Evolutionary conservation across 306 rosid species (phyloP).

Genomic region (Inga leiocalycina): DNA sequence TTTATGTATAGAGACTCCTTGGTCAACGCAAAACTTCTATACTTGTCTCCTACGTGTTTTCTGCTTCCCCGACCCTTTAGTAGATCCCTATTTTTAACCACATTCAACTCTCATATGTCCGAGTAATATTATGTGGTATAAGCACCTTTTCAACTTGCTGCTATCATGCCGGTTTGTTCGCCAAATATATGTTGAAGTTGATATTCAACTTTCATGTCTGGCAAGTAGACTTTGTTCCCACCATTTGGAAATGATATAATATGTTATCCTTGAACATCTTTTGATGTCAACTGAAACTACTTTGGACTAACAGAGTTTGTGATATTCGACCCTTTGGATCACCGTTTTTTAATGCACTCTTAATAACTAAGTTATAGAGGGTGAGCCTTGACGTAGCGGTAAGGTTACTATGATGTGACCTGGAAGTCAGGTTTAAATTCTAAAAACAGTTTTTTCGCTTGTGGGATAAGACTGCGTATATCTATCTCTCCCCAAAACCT

Average conservation of each 20-base stretch:
- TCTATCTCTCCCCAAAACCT: no score
- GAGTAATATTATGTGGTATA: conserved; percentile 6
- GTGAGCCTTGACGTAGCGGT: no score
- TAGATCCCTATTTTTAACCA: conserved; percentile 3
- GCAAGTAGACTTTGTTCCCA: conserved; percentile 11
- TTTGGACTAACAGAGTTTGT: neutral
- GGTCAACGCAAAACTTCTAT: neutral
- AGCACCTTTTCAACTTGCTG: conserved; percentile 15
- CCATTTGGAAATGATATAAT: neutral
- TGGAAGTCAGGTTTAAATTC: no score
- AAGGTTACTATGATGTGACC: no score
- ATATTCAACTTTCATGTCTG: conserved; percentile 5
- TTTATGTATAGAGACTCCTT: neutral
- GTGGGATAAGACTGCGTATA: no score
- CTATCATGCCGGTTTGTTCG: neutral
- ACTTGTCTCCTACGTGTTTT: neutral
- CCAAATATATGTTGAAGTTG: neutral
- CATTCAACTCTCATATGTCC: neutral
- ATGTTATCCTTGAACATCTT: conserved; percentile 3
- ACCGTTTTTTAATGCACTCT: conserved; percentile 25
- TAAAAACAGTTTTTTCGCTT: no score
- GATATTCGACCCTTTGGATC: neutral
- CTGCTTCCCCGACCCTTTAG: neutral
- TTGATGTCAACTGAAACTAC: conserved; percentile 6
- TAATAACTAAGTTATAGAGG: neutral